phyloP scores from a whole-genome alignment of 108 stramenopile species.

The Seminavis robusta region DNA sequence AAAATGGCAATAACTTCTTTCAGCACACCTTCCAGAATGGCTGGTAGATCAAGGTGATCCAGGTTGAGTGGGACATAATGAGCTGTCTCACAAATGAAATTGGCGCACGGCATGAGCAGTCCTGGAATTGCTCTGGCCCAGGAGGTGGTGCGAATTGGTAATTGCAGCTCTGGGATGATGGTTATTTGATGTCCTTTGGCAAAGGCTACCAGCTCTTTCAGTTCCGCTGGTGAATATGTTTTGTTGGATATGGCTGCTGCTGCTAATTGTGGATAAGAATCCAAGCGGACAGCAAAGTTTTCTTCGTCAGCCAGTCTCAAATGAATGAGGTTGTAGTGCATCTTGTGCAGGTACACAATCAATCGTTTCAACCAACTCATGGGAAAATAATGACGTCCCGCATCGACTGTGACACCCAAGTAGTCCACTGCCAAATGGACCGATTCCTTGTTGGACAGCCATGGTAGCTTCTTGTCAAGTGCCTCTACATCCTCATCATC shows the following conservation, averaged over 20 bases:
- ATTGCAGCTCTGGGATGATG: conserved; percentile 41
- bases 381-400: conserved; percentile 48
- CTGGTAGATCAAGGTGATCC: conserved; percentile 12
- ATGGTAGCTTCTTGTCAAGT: no score
- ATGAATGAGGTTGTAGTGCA: conserved; percentile 44
- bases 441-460: no score
- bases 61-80: conserved; percentile 44
- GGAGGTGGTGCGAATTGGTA: conserved; percentile 37
- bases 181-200: conserved; percentile 23
- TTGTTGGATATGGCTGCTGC: not conserved
- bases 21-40: conserved; percentile 26
- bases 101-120: conserved; percentile 34
- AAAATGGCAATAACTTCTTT: conserved; percentile 40
- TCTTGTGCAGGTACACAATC: conserved; percentile 10
- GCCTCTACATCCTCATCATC: no score
- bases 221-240: conserved; percentile 22
- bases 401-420: conserved; percentile 45
- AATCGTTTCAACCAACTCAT: conserved; percentile 26
- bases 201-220: conserved; percentile 27
- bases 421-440: no score
- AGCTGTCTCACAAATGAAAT: conserved; percentile 33
- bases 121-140: conserved; percentile 39
- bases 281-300: conserved; percentile 15
- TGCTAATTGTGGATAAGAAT: conserved; percentile 8
- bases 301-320: conserved; percentile 54